A percentile compares a stretch with the other conserved stretches of the same genome.
Conservation (phyloP, 192 early-diverging fungal species). For the Coemansia aciculifera region DNA sequence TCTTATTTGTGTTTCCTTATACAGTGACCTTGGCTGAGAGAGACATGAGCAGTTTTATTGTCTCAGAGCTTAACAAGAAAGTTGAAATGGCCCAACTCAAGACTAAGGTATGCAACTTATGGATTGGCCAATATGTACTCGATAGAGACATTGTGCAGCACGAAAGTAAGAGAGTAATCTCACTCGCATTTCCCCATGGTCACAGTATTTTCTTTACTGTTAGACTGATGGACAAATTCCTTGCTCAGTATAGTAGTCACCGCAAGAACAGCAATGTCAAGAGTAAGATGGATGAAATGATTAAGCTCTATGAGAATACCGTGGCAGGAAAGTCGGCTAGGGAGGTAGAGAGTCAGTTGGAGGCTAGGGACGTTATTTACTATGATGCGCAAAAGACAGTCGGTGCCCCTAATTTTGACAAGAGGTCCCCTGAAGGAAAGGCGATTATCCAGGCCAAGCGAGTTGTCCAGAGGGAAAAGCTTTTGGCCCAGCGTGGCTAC, state of each 20-base stretch:
- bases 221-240: not conserved
- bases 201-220: not conserved
- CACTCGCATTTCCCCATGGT: not conserved
- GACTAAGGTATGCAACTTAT: not conserved
- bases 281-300: not conserved
- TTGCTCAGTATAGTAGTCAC: not conserved
- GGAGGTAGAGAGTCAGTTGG: not conserved
- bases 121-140: not conserved
- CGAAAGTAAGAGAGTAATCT: not conserved
- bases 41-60: not conserved
- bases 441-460: not conserved
- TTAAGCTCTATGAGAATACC: not conserved
- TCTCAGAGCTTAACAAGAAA: not conserved
- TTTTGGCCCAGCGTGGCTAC: not conserved
- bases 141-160: not conserved
- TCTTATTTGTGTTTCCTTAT: not conserved
- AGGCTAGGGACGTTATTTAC: not conserved
- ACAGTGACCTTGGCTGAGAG: not conserved
- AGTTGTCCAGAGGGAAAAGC: not conserved
- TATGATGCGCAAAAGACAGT: not conserved
- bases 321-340: no score
- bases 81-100: not conserved
- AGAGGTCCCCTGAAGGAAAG: not conserved
- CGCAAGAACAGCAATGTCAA: not conserved
- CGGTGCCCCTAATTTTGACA: not conserved